A percentile compares a stretch with the other conserved stretches of the same genome.
Evolutionary conservation across 2,329 filamentous ascomycete species (phyloP).

Genomic region (Cytospora paraplurivora): DNA sequence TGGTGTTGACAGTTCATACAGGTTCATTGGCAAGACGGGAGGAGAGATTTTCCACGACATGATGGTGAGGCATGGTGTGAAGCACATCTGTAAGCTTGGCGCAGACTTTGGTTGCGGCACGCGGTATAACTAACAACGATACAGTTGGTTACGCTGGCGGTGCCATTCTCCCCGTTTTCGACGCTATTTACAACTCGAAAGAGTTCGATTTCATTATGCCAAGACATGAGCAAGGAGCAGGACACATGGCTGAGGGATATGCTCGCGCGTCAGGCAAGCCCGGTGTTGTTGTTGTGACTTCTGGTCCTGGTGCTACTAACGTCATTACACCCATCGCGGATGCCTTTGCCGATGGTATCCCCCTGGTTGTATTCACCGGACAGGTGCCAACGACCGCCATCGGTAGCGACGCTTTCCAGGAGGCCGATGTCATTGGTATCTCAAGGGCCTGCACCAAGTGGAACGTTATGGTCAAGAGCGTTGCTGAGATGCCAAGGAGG

Average conservation of each 20-base stretch:
- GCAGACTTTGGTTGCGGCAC: neutral
- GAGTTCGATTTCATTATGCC: constrained; percentile 96
- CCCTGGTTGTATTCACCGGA: constrained; percentile 92
- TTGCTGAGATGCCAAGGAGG: constrained; percentile 86
- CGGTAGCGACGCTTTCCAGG: constrained; percentile 95
- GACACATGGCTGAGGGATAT: constrained; percentile 98
- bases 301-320: constrained; percentile 94
- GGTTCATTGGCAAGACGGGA: constrained; percentile 91
- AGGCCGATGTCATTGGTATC: constrained; percentile 92
- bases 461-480: constrained; percentile 98
- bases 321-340: constrained; percentile 96
- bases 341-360: constrained; percentile 91
- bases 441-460: constrained; percentile 96
- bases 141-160: constrained; percentile 88
- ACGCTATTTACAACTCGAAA: constrained; percentile 97
- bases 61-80: constrained; percentile 91
- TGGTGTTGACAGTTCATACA: constrained; percentile 38
- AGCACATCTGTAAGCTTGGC: constrained; percentile 81
- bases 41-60: constrained; percentile 99
- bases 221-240: constrained; percentile 94
- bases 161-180: constrained; percentile 95
- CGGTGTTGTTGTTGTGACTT: constrained; percentile 95
- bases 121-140: constrained; percentile 32
- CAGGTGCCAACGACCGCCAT: constrained; percentile 91
- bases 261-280: constrained; percentile 91